A percentile compares a stretch with the other conserved stretches of the same genome.
phyloP scores from a whole-genome alignment of 768 basidiomycete genomes.

The Macrolepiota fuliginosa region DNA sequence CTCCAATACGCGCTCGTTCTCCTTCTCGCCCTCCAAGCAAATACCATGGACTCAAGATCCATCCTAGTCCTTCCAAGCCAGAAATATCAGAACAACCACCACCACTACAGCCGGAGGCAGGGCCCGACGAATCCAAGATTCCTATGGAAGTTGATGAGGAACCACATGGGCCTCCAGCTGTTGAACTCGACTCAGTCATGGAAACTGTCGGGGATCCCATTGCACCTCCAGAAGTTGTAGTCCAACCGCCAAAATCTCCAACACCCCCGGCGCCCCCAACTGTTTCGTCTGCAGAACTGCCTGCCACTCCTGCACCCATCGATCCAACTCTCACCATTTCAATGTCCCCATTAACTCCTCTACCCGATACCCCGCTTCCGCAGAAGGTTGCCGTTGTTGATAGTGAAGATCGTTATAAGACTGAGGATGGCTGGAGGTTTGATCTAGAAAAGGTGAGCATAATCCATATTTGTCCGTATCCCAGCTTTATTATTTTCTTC shows the following conservation, averaged over 20 bases:
- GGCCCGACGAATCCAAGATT: constrained; percentile 20
- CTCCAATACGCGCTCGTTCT: constrained; percentile 35
- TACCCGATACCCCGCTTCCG: constrained; percentile 45
- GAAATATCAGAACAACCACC: constrained; percentile 1
- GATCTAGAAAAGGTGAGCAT: constrained; percentile 22
- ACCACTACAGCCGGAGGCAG: constrained; percentile 8
- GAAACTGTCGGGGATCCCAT: not conserved
- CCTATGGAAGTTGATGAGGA: constrained; percentile 25
- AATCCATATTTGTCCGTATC: not conserved
- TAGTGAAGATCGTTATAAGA: constrained; percentile 21
- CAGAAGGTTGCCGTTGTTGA: constrained; percentile 12
- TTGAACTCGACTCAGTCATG: not conserved
- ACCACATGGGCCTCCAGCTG: not conserved
- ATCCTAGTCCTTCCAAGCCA: constrained; percentile 17
- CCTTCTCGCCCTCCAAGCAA: constrained; percentile 45
- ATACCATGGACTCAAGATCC: constrained; percentile 31
- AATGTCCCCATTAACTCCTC: constrained; percentile 45
- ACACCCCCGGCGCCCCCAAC: constrained; percentile 17
- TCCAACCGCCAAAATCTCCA: constrained; percentile 12
- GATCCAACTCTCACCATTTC: not conserved
- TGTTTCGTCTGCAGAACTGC: constrained; percentile 12
- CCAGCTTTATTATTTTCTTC: not conserved
- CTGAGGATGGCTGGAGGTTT: constrained; percentile 21
- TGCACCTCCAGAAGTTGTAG: not conserved
- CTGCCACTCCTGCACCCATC: not conserved